phyloP scores from a whole-genome alignment of 2,329 filamentous ascomycete species.

The Stemphylium vesicarium region DNA sequence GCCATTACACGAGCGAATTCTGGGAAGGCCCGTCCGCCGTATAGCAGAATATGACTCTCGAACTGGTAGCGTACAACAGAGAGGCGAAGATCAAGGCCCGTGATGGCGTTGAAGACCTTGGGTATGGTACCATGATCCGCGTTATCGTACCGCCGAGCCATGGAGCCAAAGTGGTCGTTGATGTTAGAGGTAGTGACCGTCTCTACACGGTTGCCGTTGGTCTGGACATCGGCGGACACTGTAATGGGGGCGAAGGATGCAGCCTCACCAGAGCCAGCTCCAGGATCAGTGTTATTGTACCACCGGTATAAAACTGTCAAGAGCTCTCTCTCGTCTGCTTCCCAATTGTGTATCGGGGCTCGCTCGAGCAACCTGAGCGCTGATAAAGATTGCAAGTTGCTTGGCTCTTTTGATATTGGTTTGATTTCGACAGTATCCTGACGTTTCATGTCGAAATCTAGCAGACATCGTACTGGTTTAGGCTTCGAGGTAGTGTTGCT shows the following conservation, averaged over 20 bases:
- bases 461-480: not conserved
- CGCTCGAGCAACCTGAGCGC: not conserved
- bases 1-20: constrained; percentile 3
- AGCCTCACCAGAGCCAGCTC: too few species aligned
- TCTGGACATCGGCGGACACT: too few species aligned
- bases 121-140: not conserved
- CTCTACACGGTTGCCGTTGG: too few species aligned
- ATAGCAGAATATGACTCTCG: constrained; percentile 6
- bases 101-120: constrained; percentile 16
- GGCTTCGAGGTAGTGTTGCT: not conserved
- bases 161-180: too few species aligned
- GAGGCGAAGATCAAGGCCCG: not conserved
- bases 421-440: too few species aligned
- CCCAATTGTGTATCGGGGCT: constrained; percentile 2
- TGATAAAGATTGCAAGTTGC: not conserved
- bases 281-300: not conserved
- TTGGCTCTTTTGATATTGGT: not conserved
- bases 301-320: constrained; percentile 16
- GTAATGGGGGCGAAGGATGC: too few species aligned
- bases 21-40: constrained; percentile 9
- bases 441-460: not conserved
- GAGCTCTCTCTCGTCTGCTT: constrained; percentile 9
- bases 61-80: constrained; percentile 7
- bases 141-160: constrained; percentile 16
- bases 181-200: too few species aligned